Evolutionary conservation across 805 yeast species (phyloP).

Genomic region (Cyberlindnera americana): DNA sequence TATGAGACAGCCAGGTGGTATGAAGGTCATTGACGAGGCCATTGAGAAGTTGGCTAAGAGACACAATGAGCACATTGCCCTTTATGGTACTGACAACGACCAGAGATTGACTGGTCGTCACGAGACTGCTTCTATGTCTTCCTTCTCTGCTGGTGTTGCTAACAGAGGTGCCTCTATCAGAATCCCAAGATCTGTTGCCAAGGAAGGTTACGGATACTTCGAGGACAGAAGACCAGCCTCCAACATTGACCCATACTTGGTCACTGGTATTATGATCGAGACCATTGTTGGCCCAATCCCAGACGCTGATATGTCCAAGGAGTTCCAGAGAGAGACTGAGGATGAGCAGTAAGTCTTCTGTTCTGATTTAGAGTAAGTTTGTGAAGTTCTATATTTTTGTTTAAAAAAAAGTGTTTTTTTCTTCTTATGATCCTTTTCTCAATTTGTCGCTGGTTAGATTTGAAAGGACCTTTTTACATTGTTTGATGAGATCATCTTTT

Average conservation of each 20-base stretch:
- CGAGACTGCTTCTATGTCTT: constrained; percentile 93
- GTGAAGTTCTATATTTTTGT: too few relatives aligned
- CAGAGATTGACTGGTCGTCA: constrained; percentile 96
- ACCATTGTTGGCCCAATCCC: constrained; percentile 93
- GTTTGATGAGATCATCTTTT: background rate
- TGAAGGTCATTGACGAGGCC: constrained; percentile 90
- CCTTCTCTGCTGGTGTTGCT: constrained; percentile 96
- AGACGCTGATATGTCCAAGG: constrained; percentile 92
- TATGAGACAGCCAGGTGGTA: constrained; percentile 96
- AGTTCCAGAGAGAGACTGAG: constrained; percentile 70
- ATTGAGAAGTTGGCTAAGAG: constrained; percentile 91
- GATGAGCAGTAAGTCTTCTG: constrained; percentile 7
- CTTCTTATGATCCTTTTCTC: background rate
- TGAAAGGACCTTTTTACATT: background rate
- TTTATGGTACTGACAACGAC: constrained; percentile 95
- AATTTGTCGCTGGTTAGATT: constrained; percentile 7
- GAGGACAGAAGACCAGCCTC: constrained; percentile 99
- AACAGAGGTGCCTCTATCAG: constrained; percentile 99
- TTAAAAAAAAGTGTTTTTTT: constrained; percentile 1
- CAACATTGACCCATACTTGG: constrained; percentile 98
- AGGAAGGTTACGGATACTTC: constrained; percentile 96
- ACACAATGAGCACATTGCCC: constrained; percentile 92
- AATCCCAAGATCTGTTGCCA: constrained; percentile 98
- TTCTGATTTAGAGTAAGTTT: too few relatives aligned
- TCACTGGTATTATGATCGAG: constrained; percentile 97